Evolutionary conservation across 2,329 filamentous ascomycete genomes (phyloP).

Genomic region (Trichoderma koningii): DNA sequence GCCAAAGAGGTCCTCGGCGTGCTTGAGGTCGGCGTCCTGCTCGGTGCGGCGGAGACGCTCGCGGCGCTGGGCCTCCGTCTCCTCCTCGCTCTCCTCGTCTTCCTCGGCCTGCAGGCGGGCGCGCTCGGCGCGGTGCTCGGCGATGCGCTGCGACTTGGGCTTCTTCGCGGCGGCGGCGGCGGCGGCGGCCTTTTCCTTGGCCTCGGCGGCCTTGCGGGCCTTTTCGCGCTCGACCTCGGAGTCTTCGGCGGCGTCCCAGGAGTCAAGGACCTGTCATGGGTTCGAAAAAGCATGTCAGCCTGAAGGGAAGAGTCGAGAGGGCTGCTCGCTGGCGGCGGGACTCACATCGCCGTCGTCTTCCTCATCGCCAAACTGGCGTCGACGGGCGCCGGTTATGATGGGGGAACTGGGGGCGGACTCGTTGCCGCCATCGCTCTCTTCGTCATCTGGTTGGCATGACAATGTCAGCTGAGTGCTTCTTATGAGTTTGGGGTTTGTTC

Average conservation of each 20-base stretch:
- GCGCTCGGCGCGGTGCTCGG: conserved; percentile 70
- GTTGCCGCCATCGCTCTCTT: conserved; percentile 43
- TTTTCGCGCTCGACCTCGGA: conserved; percentile 97
- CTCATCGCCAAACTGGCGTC: conserved; percentile 82
- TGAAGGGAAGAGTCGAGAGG: background rate
- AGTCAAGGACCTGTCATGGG: conserved; percentile 96
- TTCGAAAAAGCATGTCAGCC: no score
- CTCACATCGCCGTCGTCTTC: conserved; percentile 80
- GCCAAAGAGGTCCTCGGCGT: conserved; percentile 90
- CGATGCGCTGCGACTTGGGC: conserved; percentile 80
- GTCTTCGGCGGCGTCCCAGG: conserved; percentile 96
- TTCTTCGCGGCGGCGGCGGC: conserved; percentile 91
- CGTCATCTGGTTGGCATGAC: conserved; percentile 31
- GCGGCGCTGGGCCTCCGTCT: conserved; percentile 71
- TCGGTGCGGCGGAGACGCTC: conserved; percentile 77
- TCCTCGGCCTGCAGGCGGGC: conserved; percentile 54
- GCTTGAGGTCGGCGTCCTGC: conserved; percentile 82
- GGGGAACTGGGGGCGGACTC: conserved; percentile 44
- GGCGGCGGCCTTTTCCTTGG: conserved; percentile 85
- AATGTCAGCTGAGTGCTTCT: background rate
- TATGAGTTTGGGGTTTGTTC: conserved; percentile 25
- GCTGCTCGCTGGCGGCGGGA: conserved; percentile 17
- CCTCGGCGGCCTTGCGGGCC: conserved; percentile 80
- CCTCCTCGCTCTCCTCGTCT: conserved; percentile 65
- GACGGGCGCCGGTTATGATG: conserved; percentile 44